These are phyloP conservation scores for Medicago arabica DNA, from an alignment of 306 rosid genomes.

Conservation along the genomic window DNA sequence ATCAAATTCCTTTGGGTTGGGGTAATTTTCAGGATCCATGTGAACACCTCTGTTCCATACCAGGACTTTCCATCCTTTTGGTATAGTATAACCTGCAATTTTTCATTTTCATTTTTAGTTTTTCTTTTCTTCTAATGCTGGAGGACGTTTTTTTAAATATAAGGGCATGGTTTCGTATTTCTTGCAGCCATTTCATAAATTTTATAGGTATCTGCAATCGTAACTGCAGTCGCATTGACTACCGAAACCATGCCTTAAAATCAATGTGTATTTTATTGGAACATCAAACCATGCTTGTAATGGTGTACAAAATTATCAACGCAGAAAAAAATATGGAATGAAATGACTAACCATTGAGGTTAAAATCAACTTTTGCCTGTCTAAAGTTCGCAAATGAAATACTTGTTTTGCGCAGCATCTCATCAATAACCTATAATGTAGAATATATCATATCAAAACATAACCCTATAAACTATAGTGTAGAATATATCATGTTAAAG, in stretches of 20 bases:
- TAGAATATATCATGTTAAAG: background rate
- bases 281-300: no score
- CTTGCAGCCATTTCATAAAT: background rate
- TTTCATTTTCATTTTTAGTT: background rate
- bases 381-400: slow-evolving; percentile 61
- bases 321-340: background rate
- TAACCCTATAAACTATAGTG: no score
- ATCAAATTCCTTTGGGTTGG: slow-evolving; percentile 58
- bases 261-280: no score
- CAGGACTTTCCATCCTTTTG: slow-evolving; percentile 75
- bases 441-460: background rate
- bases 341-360: slow-evolving; percentile 53
- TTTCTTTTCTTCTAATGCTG: background rate
- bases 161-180: background rate
- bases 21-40: slow-evolving; percentile 71
- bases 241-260: background rate
- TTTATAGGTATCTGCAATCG: background rate
- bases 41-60: slow-evolving; percentile 75
- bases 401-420: slow-evolving; percentile 60
- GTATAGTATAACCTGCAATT: slow-evolving; percentile 61
- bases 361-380: slow-evolving; percentile 64
- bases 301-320: background rate
- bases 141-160: background rate
- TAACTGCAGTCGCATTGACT: background rate
- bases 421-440: slow-evolving; percentile 59